These are phyloP conservation scores for Luvunga scandens DNA, from an alignment of 345 rosid genomes.

Conservation along the genomic window DNA sequence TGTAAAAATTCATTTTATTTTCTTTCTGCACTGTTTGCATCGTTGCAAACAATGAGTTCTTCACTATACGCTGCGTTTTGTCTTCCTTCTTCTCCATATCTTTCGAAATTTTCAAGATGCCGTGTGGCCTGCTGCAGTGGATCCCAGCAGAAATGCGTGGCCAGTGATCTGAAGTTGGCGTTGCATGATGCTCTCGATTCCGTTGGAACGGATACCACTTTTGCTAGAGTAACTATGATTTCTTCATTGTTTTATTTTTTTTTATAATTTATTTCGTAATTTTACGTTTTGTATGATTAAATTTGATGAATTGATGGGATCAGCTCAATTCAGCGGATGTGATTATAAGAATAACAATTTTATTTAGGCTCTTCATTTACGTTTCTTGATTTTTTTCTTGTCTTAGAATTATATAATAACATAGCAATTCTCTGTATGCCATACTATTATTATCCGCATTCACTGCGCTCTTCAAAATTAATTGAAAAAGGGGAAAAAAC, in stretches of 20 bases:
- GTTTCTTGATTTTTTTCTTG: neutral
- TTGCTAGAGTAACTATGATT: constrained; percentile 32
- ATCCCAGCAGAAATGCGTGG: constrained; percentile 7
- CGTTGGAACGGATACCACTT: constrained; percentile 33
- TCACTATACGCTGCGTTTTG: constrained; percentile 10
- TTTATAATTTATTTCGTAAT: neutral
- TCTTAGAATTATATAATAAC: neutral
- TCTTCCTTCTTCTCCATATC: neutral
- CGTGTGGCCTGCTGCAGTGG: constrained; percentile 18
- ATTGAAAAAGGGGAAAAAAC: too few relatives aligned
- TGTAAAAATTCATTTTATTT: too few relatives aligned
- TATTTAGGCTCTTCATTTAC: neutral
- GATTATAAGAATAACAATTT: neutral
- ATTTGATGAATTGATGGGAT: neutral
- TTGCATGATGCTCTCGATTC: constrained; percentile 43
- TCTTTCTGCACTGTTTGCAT: too few relatives aligned
- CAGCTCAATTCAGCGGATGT: neutral
- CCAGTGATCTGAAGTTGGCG: constrained; percentile 25
- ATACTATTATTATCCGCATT: neutral
- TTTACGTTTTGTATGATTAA: neutral
- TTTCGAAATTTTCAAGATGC: neutral
- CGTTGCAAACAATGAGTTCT: neutral
- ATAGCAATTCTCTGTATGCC: neutral
- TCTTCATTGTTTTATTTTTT: neutral
- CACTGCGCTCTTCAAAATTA: too few relatives aligned